These are phyloP conservation scores for Caulochytrium protostelioides DNA, from an alignment of 371 early-diverging fungal species.

Conservation along the genomic window DNA sequence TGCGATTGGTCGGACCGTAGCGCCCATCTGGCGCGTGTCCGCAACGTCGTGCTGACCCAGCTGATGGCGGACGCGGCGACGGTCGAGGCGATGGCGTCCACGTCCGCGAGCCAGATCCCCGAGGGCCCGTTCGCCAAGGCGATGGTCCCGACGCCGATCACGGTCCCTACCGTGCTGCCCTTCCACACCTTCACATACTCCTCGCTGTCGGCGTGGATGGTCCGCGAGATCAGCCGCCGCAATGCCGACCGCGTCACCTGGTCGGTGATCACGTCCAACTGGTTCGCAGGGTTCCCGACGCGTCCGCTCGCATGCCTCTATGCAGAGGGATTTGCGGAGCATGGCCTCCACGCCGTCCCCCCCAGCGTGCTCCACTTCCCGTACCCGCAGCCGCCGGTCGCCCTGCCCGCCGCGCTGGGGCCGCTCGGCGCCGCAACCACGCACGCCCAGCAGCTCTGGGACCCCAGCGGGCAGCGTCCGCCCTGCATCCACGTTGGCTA, in stretches of 20 bases:
- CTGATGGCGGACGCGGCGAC: constrained; percentile 39
- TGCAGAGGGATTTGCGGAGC: no score
- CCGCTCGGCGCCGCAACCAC: no score
- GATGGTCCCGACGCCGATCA: constrained; percentile 6
- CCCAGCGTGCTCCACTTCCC: constrained; percentile 7
- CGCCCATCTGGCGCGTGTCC: constrained; percentile 40
- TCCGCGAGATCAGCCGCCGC: constrained; percentile 65
- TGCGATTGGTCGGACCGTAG: constrained; percentile 77
- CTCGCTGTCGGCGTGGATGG: constrained; percentile 51
- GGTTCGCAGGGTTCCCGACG: constrained; percentile 14
- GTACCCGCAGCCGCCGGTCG: constrained; percentile 39
- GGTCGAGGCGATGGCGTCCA: constrained; percentile 1
- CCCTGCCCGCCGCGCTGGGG: no score
- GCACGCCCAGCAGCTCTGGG: no score
- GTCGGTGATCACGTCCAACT: constrained; percentile 8
- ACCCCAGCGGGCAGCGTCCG: no score
- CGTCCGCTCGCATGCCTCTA: constrained; percentile 5
- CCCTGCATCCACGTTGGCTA: constrained; percentile 48
- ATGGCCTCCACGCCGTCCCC: no score
- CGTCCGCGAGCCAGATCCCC: not conserved
- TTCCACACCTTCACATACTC: constrained; percentile 81
- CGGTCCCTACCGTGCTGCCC: constrained; percentile 68
- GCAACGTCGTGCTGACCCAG: constrained; percentile 55
- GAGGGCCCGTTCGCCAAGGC: constrained; percentile 3
- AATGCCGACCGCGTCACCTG: constrained; percentile 24